Evolutionary conservation across 2,329 filamentous ascomycete genomes (phyloP).

Genomic region (Neofusicoccum cordaticola): DNA sequence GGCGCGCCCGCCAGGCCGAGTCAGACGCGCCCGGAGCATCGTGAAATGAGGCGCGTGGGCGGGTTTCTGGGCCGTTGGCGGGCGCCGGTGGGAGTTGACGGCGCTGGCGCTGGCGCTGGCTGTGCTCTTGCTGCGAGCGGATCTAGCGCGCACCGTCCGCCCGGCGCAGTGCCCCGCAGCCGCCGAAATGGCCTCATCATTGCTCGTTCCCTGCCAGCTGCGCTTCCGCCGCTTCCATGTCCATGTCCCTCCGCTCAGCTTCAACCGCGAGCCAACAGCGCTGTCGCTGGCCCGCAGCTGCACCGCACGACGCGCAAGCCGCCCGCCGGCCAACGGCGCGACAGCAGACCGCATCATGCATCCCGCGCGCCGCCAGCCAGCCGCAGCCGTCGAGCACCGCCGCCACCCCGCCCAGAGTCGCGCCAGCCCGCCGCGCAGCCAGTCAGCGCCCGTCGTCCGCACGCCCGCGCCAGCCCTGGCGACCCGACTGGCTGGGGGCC

Average conservation of each 20-base stretch:
- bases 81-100: background rate
- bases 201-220: background rate
- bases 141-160: slow-evolving; percentile 9
- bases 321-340: background rate
- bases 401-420: background rate
- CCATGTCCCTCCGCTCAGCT: background rate
- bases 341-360: too few relatives aligned
- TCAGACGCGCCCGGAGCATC: background rate
- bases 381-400: background rate
- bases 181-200: slow-evolving; percentile 12
- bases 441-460: background rate
- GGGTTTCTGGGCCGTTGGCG: background rate
- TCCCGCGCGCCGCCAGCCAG: background rate
- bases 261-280: background rate
- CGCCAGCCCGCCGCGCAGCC: background rate
- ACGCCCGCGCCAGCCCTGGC: background rate
- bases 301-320: background rate
- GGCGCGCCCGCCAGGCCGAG: background rate
- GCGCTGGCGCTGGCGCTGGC: background rate
- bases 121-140: background rate
- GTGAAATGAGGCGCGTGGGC: background rate
- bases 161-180: slow-evolving; percentile 4
- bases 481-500: background rate
- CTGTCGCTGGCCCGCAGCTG: background rate
- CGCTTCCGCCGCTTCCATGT: background rate